These are phyloP conservation scores for Nematodospora valgi DNA, from an alignment of 805 yeast genomes.

Conservation along the genomic window DNA sequence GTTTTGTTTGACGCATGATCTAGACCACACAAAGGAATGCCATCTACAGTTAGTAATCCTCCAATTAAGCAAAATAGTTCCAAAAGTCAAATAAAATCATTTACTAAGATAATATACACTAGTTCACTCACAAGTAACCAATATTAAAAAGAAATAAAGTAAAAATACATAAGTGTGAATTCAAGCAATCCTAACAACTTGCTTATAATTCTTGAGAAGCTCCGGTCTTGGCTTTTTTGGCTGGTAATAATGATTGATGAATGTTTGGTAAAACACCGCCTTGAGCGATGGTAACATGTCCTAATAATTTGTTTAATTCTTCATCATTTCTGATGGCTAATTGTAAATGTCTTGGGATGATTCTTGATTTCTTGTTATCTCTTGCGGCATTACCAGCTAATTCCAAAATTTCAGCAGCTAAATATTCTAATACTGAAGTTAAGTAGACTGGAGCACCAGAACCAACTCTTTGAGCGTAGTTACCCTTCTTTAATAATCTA, in stretches of 20 bases:
- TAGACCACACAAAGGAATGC: no score
- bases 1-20: no score
- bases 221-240: conserved; percentile 60
- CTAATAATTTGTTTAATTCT: conserved; percentile 90
- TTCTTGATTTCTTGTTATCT: conserved; percentile 99
- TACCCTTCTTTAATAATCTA: conserved; percentile 93
- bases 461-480: conserved; percentile 98
- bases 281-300: conserved; percentile 94
- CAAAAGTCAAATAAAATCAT: no score
- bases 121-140: not conserved
- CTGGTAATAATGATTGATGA: conserved; percentile 87
- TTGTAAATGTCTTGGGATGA: conserved; percentile 97
- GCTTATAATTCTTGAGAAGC: conserved; percentile 62
- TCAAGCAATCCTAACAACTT: not conserved
- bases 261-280: conserved; percentile 99
- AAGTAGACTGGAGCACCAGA: conserved; percentile 99
- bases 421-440: conserved; percentile 94
- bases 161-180: conserved; percentile 1
- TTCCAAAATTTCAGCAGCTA: conserved; percentile 97
- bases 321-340: conserved; percentile 99
- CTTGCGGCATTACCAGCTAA: conserved; percentile 99
- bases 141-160: no score
- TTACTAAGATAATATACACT: conserved; percentile 6
- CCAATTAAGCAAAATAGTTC: no score
- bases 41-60: no score